These are phyloP conservation scores for rapeseed (Brassica napus) DNA, from an alignment of 345 rosid genomes.

Conservation along the genomic window DNA sequence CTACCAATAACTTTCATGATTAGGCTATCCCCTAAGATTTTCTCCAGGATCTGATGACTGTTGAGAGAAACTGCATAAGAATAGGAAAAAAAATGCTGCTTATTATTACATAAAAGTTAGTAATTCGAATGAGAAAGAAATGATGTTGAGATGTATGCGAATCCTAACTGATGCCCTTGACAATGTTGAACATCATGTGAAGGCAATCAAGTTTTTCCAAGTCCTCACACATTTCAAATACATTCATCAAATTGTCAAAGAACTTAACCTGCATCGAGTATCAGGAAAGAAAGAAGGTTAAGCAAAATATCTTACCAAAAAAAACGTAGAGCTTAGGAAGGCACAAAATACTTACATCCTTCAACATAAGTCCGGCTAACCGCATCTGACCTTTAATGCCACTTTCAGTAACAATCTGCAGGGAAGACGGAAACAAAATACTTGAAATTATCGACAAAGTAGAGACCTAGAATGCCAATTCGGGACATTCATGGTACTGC, in stretches of 20 bases:
- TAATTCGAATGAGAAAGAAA: constrained; percentile 19
- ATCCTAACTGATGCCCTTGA: constrained; percentile 79
- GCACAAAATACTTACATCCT: constrained; percentile 62
- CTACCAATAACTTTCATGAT: constrained; percentile 87
- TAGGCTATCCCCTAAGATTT: constrained; percentile 77
- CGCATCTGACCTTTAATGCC: constrained; percentile 73
- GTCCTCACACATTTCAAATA: constrained; percentile 74
- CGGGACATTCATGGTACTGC: neutral
- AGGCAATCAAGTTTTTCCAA: constrained; percentile 62
- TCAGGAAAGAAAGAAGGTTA: constrained; percentile 34
- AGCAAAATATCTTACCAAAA: neutral
- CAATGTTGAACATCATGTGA: constrained; percentile 78
- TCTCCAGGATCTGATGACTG: constrained; percentile 75
- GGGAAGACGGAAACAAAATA: constrained; percentile 14
- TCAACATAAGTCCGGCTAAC: constrained; percentile 61
- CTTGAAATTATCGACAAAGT: neutral
- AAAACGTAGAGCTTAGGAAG: constrained; percentile 16
- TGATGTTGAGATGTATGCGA: constrained; percentile 22
- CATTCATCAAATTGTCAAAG: constrained; percentile 70
- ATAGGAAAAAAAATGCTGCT: constrained; percentile 26
- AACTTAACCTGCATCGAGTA: constrained; percentile 63
- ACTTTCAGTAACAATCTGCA: constrained; percentile 64
- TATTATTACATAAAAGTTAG: constrained; percentile 13
- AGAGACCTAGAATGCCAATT: neutral
- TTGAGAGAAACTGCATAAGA: constrained; percentile 73